Conservation (phyloP, 2,329 filamentous ascomycete species). For the Hirsutella minnesotensis region DNA sequence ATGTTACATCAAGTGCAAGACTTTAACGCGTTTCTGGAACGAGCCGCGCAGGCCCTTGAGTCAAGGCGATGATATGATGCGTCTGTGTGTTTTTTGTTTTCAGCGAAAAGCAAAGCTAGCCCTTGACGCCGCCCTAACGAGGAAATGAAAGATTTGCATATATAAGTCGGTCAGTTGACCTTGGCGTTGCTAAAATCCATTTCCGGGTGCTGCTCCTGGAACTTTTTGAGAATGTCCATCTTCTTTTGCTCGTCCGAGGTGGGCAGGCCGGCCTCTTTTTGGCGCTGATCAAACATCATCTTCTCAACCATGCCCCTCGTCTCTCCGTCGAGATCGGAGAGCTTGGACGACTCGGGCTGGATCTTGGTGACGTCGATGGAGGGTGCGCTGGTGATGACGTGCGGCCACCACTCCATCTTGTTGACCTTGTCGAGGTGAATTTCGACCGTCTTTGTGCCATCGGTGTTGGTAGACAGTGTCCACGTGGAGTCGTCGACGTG, state of each 20-base stretch:
- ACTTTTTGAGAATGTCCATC: conserved; percentile 82
- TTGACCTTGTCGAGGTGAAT: conserved; percentile 92
- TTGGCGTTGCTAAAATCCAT: conserved; percentile 64
- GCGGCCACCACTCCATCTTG: conserved; percentile 97
- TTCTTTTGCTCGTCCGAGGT: conserved; percentile 95
- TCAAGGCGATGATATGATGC: conserved; percentile 17
- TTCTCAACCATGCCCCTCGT: conserved; percentile 98
- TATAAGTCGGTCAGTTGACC: conserved; percentile 32
- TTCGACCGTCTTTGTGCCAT: conserved; percentile 58
- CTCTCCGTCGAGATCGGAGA: conserved; percentile 88
- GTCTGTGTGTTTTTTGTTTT: background rate
- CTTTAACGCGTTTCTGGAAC: conserved; percentile 53
- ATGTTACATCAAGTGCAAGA: conserved; percentile 43
- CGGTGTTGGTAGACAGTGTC: conserved; percentile 64
- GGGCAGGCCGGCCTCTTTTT: conserved; percentile 85
- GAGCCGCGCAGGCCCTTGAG: conserved; percentile 46
- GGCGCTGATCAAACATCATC: conserved; percentile 99
- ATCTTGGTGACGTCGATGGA: conserved; percentile 95
- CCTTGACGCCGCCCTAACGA: background rate
- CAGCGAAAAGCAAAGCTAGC: background rate
- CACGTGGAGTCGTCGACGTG: conserved; percentile 82
- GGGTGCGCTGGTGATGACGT: conserved; percentile 76
- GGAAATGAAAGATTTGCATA: background rate
- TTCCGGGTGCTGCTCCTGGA: conserved; percentile 68
- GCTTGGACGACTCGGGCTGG: conserved; percentile 79